Percentiles rank a stretch among this genome's conserved stretches.
Evolutionary conservation across 73 alveolate genomes (phyloP).

Genomic region (Tetrahymena elliotti): DNA sequence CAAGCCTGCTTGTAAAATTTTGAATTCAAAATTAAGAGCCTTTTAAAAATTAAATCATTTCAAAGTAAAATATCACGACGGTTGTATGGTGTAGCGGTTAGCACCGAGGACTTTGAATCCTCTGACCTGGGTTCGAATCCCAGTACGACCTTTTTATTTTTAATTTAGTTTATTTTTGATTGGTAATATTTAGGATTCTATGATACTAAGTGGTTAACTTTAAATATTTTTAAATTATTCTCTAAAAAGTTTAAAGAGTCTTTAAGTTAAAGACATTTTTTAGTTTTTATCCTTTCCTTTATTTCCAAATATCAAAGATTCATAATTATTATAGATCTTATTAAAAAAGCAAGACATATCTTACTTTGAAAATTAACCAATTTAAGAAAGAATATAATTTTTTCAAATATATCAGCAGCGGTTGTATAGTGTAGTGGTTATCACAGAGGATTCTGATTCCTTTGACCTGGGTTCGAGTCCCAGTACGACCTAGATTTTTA

Average conservation of each 20-base stretch:
- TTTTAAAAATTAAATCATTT: background rate
- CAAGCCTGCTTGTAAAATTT: too few relatives aligned
- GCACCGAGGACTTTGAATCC: constrained; percentile 4
- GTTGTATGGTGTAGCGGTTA: constrained; percentile 2
- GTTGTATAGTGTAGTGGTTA: constrained; percentile 81
- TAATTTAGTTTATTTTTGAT: too few relatives aligned
- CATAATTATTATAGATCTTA: too few relatives aligned
- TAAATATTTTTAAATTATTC: too few relatives aligned
- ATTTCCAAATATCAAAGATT: too few relatives aligned
- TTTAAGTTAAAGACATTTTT: too few relatives aligned
- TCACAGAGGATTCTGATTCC: constrained; percentile 82
- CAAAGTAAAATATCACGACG: background rate
- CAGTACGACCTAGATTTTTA: constrained; percentile 69
- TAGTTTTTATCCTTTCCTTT: too few relatives aligned
- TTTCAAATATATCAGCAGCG: background rate
- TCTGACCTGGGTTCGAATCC: constrained; percentile 2
- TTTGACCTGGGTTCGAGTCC: constrained; percentile 81
- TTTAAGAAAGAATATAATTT: background rate
- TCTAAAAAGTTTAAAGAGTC: too few relatives aligned
- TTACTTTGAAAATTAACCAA: background rate
- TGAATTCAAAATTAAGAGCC: too few relatives aligned
- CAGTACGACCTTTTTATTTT: background rate
- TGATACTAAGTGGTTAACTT: too few relatives aligned
- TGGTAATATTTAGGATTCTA: too few relatives aligned
- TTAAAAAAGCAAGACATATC: too few relatives aligned